Evolutionary conservation across 2,329 filamentous ascomycete genomes (phyloP).

Genomic region (Blumeriella jaapii): DNA sequence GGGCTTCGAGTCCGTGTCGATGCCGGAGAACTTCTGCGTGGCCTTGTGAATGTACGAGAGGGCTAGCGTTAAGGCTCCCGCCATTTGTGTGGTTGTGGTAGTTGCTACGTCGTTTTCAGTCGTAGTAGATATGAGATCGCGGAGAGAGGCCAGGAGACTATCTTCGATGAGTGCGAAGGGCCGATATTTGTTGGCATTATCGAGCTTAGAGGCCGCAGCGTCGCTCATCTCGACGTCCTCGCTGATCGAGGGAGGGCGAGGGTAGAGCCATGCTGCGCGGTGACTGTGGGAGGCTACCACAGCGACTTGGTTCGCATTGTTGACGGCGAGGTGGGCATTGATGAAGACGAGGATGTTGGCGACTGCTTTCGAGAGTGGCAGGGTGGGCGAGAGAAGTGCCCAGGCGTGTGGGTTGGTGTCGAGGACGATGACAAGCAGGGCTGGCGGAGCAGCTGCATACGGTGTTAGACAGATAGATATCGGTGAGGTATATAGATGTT

Average conservation of each 20-base stretch:
- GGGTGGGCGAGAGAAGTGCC: slow-evolving; percentile 61
- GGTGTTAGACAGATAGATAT: slow-evolving; percentile 9
- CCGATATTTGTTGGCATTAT: slow-evolving; percentile 75
- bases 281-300: slow-evolving; percentile 83
- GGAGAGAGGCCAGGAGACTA: slow-evolving; percentile 64
- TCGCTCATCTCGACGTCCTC: slow-evolving; percentile 50
- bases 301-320: slow-evolving; percentile 85
- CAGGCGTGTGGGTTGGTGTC: slow-evolving; percentile 96
- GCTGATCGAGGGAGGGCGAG: slow-evolving; percentile 33
- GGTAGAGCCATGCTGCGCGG: slow-evolving; percentile 83
- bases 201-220: slow-evolving; percentile 21
- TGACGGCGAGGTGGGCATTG: slow-evolving; percentile 90
- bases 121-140: slow-evolving; percentile 60
- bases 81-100: slow-evolving; percentile 73
- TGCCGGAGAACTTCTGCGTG: slow-evolving; percentile 28
- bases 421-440: slow-evolving; percentile 79
- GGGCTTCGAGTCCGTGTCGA: slow-evolving; percentile 25
- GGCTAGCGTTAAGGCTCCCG: slow-evolving; percentile 81
- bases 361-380: slow-evolving; percentile 74
- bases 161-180: slow-evolving; percentile 82
- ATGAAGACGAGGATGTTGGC: slow-evolving; percentile 90
- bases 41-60: slow-evolving; percentile 80
- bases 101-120: slow-evolving; percentile 49
- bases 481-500: no score
- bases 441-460: slow-evolving; percentile 47